These are phyloP conservation scores for Tinospora cordifolia DNA, from an alignment of 164 flowering plant genomes.

Conservation along the genomic window DNA sequence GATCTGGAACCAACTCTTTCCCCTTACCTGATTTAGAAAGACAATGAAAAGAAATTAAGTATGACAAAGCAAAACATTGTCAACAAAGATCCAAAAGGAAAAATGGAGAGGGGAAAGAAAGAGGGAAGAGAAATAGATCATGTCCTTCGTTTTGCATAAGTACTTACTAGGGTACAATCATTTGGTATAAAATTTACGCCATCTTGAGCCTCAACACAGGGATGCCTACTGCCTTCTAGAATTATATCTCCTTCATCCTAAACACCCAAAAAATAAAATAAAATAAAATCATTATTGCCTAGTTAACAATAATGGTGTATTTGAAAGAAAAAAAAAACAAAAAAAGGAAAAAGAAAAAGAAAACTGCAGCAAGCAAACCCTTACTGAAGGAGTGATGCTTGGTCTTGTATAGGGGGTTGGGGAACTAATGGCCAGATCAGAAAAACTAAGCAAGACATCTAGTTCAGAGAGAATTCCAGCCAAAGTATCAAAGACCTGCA, in stretches of 20 bases:
- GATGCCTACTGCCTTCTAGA: slow-evolving; percentile 88
- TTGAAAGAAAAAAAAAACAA: not conserved
- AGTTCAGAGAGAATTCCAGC: slow-evolving; percentile 78
- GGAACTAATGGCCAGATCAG: slow-evolving; percentile 80
- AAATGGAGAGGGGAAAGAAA: not conserved
- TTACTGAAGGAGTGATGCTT: slow-evolving; percentile 69
- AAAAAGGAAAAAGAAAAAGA: not conserved
- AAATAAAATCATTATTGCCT: not conserved
- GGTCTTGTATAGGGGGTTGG: slow-evolving; percentile 90
- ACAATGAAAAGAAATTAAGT: not conserved
- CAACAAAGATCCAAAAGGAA: not conserved
- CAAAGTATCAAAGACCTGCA: slow-evolving; percentile 76
- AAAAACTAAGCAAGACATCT: slow-evolving; percentile 96
- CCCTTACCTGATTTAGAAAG: slow-evolving; percentile 50
- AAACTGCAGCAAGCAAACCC: slow-evolving; percentile 13
- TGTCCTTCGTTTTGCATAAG: not conserved
- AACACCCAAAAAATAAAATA: slow-evolving; percentile 12
- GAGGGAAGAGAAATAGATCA: not conserved
- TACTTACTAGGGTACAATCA: slow-evolving; percentile 86
- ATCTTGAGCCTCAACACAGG: slow-evolving; percentile 99
- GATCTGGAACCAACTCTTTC: slow-evolving; percentile 95
- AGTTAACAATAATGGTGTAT: not conserved
- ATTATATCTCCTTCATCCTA: slow-evolving; percentile 87
- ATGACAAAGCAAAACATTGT: not conserved
- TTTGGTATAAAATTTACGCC: slow-evolving; percentile 98